Conservation (phyloP, 208 protist genomes). For the Trypanosoma avium region DNA sequence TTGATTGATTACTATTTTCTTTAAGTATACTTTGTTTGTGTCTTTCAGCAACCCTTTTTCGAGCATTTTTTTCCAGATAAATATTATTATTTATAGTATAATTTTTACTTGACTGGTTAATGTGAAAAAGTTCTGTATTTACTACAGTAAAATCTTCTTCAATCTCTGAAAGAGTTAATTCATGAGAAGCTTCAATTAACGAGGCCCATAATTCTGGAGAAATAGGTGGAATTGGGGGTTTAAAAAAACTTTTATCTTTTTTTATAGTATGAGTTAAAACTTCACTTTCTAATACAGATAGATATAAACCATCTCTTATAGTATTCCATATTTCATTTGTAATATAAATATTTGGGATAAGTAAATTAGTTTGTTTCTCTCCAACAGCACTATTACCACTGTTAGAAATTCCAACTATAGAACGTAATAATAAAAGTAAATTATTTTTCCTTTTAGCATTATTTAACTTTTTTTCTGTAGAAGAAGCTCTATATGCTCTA, state of each 20-base stretch:
- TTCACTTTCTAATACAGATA: background rate
- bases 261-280: too few species aligned
- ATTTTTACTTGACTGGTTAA: background rate
- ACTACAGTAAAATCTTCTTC: conserved; percentile 25
- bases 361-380: background rate
- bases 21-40: conserved; percentile 12
- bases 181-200: background rate
- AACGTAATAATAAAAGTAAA: conserved; percentile 18
- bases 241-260: background rate
- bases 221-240: conserved; percentile 1
- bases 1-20: background rate
- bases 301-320: conserved; percentile 14
- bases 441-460: background rate
- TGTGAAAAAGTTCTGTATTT: conserved; percentile 13
- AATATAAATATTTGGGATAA: background rate
- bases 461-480: background rate
- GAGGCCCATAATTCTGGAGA: conserved; percentile 7
- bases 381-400: background rate
- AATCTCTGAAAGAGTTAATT: conserved; percentile 9
- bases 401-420: conserved; percentile 14
- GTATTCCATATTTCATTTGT: conserved; percentile 12
- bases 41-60: conserved; percentile 21
- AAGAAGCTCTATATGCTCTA: background rate
- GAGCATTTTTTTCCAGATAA: background rate
- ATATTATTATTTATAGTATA: background rate